These are phyloP conservation scores for Selaginella moellendorffii DNA, from an alignment of 75 land plant species.

Conservation along the genomic window DNA sequence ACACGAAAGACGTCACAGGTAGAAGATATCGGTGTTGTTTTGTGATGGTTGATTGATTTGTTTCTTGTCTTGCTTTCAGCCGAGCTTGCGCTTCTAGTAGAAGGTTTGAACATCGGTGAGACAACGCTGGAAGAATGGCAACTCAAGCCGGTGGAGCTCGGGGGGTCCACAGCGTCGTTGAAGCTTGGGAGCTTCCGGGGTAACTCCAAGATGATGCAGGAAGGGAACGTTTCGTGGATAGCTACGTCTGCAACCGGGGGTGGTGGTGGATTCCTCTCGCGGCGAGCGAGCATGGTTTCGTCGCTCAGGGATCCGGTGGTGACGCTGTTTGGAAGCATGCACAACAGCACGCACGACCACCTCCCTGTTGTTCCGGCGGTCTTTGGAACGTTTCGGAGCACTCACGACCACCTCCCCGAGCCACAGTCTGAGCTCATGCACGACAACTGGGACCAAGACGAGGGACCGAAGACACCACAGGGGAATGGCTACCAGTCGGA, in stretches of 20 bases:
- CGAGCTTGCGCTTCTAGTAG: constrained; percentile 9
- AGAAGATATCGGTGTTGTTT: not conserved
- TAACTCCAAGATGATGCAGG: not conserved
- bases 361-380: not conserved
- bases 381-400: not conserved
- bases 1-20: constrained; percentile 86
- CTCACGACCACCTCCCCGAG: not conserved
- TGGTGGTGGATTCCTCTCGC: too few species aligned
- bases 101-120: not conserved
- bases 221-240: not conserved
- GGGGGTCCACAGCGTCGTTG: not conserved
- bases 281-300: not conserved
- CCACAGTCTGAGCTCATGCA: not conserved
- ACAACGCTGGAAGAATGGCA: constrained; percentile 10
- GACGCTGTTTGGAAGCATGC: not conserved
- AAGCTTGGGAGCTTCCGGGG: not conserved
- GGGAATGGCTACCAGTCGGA: not conserved
- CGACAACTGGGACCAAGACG: not conserved
- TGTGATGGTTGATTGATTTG: not conserved
- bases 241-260: not conserved
- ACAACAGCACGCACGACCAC: not conserved
- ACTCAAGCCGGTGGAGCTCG: not conserved
- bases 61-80: not conserved
- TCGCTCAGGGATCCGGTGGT: not conserved
- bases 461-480: not conserved